Evolutionary conservation across 2,329 filamentous ascomycete species (phyloP).

Genomic region (Cladophialophora psammophila): DNA sequence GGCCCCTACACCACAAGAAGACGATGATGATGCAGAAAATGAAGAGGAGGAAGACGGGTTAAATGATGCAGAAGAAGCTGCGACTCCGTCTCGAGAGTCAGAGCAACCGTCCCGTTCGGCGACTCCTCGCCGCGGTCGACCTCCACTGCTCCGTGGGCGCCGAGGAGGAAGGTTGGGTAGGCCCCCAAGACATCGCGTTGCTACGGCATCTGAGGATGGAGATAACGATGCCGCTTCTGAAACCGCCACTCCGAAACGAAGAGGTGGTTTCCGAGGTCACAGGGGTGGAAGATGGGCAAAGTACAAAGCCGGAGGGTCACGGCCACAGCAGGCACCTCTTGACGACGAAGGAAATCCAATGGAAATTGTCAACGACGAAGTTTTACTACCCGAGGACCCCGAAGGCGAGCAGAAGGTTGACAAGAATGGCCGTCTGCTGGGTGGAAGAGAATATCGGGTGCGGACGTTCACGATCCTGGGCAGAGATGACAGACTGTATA

Average conservation of each 20-base stretch:
- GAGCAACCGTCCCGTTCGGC: conserved; percentile 56
- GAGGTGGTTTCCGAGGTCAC: conserved; percentile 68
- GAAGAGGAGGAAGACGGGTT: conserved; percentile 45
- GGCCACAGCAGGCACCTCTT: conserved; percentile 81
- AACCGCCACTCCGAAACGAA: conserved; percentile 63
- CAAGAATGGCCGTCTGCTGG: conserved; percentile 81
- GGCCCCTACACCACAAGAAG: conserved; percentile 44
- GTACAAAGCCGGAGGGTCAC: conserved; percentile 73
- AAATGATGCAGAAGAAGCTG: conserved; percentile 55
- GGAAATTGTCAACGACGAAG: conserved; percentile 90
- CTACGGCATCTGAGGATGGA: conserved; percentile 75
- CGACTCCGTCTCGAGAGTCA: conserved; percentile 50
- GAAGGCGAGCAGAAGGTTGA: conserved; percentile 95
- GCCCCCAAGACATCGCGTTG: conserved; percentile 82
- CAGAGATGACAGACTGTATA: conserved; percentile 86
- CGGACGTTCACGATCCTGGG: conserved; percentile 91
- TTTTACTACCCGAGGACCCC: conserved; percentile 82
- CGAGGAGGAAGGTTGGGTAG: conserved; percentile 68
- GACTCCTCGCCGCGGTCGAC: conserved; percentile 61
- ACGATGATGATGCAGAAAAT: conserved; percentile 46
- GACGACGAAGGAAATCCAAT: conserved; percentile 94
- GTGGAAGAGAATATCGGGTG: conserved; percentile 89
- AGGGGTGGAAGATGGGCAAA: conserved; percentile 74
- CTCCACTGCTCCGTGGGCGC: conserved; percentile 54
- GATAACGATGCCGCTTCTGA: conserved; percentile 53